Conservation (phyloP, 306 rosid genomes). For the Vigna nakashimae region DNA sequence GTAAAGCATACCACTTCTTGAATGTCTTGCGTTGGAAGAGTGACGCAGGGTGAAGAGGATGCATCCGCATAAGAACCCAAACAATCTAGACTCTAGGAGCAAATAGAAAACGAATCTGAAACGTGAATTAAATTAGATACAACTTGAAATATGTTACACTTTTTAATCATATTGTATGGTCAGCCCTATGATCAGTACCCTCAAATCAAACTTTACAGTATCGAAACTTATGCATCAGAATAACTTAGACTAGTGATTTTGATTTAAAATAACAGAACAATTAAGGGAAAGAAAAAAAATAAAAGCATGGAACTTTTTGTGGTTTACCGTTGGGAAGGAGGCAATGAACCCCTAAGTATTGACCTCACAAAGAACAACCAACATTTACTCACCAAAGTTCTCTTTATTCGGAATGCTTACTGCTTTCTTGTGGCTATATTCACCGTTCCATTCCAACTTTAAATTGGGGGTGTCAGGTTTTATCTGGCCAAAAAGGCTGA, state of each 20-base stretch:
- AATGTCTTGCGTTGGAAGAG: neutral
- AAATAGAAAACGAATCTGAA: neutral
- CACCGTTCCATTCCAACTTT: slow-evolving; percentile 39
- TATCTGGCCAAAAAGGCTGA: slow-evolving; percentile 3
- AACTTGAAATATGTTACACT: slow-evolving; percentile 43
- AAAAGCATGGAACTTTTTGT: neutral
- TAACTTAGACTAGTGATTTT: slow-evolving; percentile 37
- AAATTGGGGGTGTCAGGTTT: slow-evolving; percentile 23
- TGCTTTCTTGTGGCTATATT: slow-evolving; percentile 31
- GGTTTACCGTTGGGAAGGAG: slow-evolving; percentile 14
- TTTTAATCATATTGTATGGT: slow-evolving; percentile 43
- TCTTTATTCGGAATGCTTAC: slow-evolving; percentile 38
- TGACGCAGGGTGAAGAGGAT: neutral
- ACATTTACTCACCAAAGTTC: slow-evolving; percentile 19
- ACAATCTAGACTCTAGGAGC: neutral
- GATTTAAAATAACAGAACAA: slow-evolving; percentile 24
- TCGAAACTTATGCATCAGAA: slow-evolving; percentile 48
- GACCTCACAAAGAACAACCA: slow-evolving; percentile 28
- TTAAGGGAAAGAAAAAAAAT: neutral
- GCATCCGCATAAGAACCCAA: neutral
- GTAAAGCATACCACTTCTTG: neutral
- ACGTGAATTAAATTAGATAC: slow-evolving; percentile 19
- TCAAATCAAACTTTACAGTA: slow-evolving; percentile 53
- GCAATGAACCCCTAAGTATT: slow-evolving; percentile 38
- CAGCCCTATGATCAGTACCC: slow-evolving; percentile 44